Evolutionary conservation across 2,329 filamentous ascomycete genomes (phyloP), one percentile per base, ranked within the genome.

Genomic region (Tolypocladium guangdongense): DNA sequence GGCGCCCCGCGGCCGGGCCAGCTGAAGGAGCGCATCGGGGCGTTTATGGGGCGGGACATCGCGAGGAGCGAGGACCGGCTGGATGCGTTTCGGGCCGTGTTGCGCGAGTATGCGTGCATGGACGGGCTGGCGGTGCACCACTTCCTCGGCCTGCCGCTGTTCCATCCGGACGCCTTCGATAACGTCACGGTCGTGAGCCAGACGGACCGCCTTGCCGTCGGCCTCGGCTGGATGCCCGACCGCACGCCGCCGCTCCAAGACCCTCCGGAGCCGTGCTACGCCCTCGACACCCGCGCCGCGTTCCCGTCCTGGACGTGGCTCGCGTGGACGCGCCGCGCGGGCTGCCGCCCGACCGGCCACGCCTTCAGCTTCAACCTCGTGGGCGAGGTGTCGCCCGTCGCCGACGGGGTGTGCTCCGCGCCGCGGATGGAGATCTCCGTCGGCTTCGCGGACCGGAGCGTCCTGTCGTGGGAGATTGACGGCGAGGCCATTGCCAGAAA

Each of bases 221-320:
- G 62, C 11, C 61, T 71, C 4, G 64, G 67, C n/a, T 71, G 68
- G 68, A 60, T 62, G 45, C 58, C 64, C 32, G 63, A 64, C 41
- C 60, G 61, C 24, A 52, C 59, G 30, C 57, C 60, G 4, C 58
- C 61, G 36, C 48, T 37, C 4, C 56, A 60, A 16, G 33, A 53
- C 38, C 52, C 58, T 27, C 50, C 57, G n/a, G 59, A 63, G 41
- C 64, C 64, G 30, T 61, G 64, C 53, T 62, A 57, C 37, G 60
- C 60, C 38, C 59, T 63, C 18, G 61, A 53, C 24, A 35, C 49
- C 18, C 46, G n/a, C 24, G 50, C 38, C 7, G 51, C 59, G 3
- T 69, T 66, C 46, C 68, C 68, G 2, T 71, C 68, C 0, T 71
- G 68, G 69, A 68, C 67, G 4, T 71, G 69, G 69, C 63, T 71